Percentiles rank a stretch among this genome's conserved stretches.
Conservation (phyloP, 2,329 filamentous ascomycete species). For the Pseudocercospora pini-densiflorae region DNA sequence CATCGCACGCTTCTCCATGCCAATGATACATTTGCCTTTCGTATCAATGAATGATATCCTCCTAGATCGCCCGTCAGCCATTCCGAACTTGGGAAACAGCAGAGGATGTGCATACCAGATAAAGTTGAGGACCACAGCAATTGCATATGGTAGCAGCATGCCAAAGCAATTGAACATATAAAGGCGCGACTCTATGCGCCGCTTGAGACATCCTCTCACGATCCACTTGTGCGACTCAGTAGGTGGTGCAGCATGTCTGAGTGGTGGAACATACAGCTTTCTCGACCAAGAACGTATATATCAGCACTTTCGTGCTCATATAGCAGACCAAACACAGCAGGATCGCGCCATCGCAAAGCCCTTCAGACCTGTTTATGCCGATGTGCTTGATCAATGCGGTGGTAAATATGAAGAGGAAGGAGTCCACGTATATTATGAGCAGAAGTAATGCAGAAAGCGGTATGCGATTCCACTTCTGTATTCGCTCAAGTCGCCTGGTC, state of each 20-base stretch:
- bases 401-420: slow-evolving; percentile 22
- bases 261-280: slow-evolving; percentile 13
- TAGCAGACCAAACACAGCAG: slow-evolving; percentile 21
- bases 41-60: slow-evolving; percentile 20
- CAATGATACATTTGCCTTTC: slow-evolving; percentile 19
- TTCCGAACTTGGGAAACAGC: neutral
- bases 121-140: slow-evolving; percentile 21
- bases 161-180: slow-evolving; percentile 26
- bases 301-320: slow-evolving; percentile 23
- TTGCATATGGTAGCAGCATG: slow-evolving; percentile 22
- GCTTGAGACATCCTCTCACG: slow-evolving; percentile 20
- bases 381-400: slow-evolving; percentile 23
- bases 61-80: slow-evolving; percentile 3
- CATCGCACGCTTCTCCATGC: slow-evolving; percentile 18
- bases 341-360: slow-evolving; percentile 19
- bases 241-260: neutral
- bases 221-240: slow-evolving; percentile 17
- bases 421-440: slow-evolving; percentile 21
- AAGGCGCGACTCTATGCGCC: slow-evolving; percentile 12
- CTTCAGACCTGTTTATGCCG: slow-evolving; percentile 17
- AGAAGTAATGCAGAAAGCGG: slow-evolving; percentile 20
- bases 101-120: slow-evolving; percentile 14
- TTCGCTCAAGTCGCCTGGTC: slow-evolving; percentile 17
- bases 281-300: slow-evolving; percentile 21
- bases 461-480: slow-evolving; percentile 19